Conservation (phyloP, 2,329 filamentous ascomycete genomes). For the Trichoderma koningiopsis region DNA sequence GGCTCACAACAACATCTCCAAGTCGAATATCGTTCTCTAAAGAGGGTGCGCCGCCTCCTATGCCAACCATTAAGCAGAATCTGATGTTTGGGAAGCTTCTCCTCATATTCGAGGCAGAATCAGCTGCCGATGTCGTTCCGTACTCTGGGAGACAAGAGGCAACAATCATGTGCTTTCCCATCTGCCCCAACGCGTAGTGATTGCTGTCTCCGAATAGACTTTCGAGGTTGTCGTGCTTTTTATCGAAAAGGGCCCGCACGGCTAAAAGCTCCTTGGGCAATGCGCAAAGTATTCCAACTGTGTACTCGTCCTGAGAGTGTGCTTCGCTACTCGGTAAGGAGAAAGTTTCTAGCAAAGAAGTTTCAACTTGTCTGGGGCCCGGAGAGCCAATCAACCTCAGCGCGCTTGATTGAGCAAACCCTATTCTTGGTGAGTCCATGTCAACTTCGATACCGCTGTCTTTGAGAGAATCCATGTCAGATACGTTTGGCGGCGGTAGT, state of each 20-base stretch:
- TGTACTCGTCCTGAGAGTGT: slow-evolving; percentile 11
- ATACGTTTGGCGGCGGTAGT: background rate
- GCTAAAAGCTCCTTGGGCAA: slow-evolving; percentile 28
- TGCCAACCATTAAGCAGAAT: background rate
- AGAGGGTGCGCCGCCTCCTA: background rate
- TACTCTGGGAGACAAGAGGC: slow-evolving; percentile 28
- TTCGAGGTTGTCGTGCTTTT: slow-evolving; percentile 5
- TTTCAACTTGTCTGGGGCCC: background rate
- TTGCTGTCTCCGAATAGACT: slow-evolving; percentile 5
- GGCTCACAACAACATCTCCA: slow-evolving; percentile 1
- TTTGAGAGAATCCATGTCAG: background rate
- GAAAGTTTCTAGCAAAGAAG: background rate
- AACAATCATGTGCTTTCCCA: slow-evolving; percentile 27
- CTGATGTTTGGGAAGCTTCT: background rate
- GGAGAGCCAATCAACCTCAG: background rate
- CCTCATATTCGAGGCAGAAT: background rate
- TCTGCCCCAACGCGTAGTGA: slow-evolving; percentile 25
- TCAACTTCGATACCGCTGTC: background rate
- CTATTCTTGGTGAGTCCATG: background rate
- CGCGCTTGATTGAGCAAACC: background rate
- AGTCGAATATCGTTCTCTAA: background rate
- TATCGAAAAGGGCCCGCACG: slow-evolving; percentile 28
- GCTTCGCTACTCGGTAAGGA: background rate
- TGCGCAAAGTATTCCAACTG: slow-evolving; percentile 27
- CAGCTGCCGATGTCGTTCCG: background rate